Evolutionary conservation across 305 asterid species (phyloP), one percentile per base, ranked within the genome.

Genomic region (Stenogyne calaminthoides): DNA sequence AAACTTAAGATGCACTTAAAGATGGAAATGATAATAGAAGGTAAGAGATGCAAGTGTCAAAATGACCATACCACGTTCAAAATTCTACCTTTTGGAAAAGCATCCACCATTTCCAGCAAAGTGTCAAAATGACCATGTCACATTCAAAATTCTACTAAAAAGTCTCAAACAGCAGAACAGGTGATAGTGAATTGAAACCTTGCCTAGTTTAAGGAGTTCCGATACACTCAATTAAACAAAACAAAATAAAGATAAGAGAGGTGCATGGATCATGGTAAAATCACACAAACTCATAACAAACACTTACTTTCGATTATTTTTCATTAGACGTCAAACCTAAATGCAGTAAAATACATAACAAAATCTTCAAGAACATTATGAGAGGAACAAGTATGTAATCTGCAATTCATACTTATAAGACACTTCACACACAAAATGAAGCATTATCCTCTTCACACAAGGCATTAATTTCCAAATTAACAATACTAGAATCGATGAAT

Each of bases 341-440:
- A 60, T 10, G 7, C 67, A 61, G 57, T 12, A 27, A 37, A 44
- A 29, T 11, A 19, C 22, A 2, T 9, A 57, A 29, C 9, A 18
- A 18, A 29, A 58, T 47, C 77, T 15, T 25, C 46, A n/a, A 42
- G 60, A 9, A 10, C 14, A 62, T 32, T 7, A 40, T 9, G 46
- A 34, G 29, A 68, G 34, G 64, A 60, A 16, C 12, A 22, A 56
- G 18, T 39, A 27, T 6, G n/a, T 47, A 47, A 14, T 15, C 55
- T n/a, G 62, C 36, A 56, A 56, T 52, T 3, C 32, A 61, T 51
- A 37, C 27, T 22, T 25, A 32, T 8, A 9, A 56, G 14, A 39
- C 52, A 76, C 37, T 6, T 25, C 76, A 63, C 39, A 60, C 9
- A 54, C 72, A 69, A 18, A 15, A 62, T 29, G 51, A 11, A 67